Conservation (phyloP, 2,329 filamentous ascomycete genomes). For the Helotiales sp. region DNA sequence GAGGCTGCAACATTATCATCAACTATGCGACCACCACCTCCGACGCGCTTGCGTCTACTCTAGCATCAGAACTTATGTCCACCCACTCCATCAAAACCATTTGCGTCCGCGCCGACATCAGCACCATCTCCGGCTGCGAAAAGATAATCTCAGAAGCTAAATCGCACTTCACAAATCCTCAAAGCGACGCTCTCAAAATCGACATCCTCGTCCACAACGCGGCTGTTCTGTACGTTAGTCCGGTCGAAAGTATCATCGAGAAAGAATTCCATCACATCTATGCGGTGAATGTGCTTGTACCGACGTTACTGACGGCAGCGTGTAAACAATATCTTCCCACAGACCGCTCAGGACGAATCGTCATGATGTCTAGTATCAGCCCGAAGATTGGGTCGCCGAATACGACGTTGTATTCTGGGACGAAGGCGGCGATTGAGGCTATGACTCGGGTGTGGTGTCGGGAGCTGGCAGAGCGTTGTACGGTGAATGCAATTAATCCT, state of each 20-base stretch:
- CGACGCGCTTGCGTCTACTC: conserved; percentile 47
- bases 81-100: conserved; percentile 60
- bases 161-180: conserved; percentile 8
- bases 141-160: conserved; percentile 57
- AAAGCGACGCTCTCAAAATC: conserved; percentile 59
- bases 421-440: conserved; percentile 63
- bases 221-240: conserved; percentile 64
- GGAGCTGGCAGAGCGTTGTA: conserved; percentile 57
- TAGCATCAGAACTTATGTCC: conserved; percentile 52
- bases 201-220: conserved; percentile 88
- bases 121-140: conserved; percentile 56
- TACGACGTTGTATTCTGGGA: conserved; percentile 61
- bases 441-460: conserved; percentile 48
- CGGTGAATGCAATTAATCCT: conserved; percentile 48
- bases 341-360: conserved; percentile 63
- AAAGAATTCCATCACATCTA: conserved; percentile 70
- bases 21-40: conserved; percentile 65
- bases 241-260: conserved; percentile 57
- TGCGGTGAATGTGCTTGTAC: conserved; percentile 77
- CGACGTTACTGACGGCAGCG: conserved; percentile 73
- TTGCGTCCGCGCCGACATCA: conserved; percentile 69
- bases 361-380: conserved; percentile 59
- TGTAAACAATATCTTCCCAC: conserved; percentile 65
- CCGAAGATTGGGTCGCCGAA: conserved; percentile 55
- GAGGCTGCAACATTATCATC: conserved; percentile 61